Evolutionary conservation across 805 yeast genomes (phyloP).

Genomic region (Candida andamanensis): DNA sequence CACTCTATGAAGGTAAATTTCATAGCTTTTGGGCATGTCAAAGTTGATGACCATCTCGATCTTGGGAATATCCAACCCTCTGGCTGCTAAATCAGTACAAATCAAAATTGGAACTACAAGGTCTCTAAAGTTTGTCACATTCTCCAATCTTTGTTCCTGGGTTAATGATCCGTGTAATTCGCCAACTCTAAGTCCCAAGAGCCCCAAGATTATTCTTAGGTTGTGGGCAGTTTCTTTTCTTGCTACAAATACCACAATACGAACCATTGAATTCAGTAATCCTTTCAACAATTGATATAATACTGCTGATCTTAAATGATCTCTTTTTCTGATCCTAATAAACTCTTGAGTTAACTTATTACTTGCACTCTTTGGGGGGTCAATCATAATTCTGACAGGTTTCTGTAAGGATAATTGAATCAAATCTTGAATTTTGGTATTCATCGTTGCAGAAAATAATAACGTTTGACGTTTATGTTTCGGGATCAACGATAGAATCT

Average conservation of each 20-base stretch:
- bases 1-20: slow-evolving; percentile 91
- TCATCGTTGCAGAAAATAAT: slow-evolving; percentile 97
- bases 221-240: slow-evolving; percentile 89
- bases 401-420: slow-evolving; percentile 81
- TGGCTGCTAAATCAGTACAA: slow-evolving; percentile 97
- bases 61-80: slow-evolving; percentile 99
- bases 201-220: slow-evolving; percentile 69
- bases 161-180: slow-evolving; percentile 81
- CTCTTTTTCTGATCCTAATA: slow-evolving; percentile 90
- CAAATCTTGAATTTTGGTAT: slow-evolving; percentile 81
- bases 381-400: slow-evolving; percentile 93
- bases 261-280: slow-evolving; percentile 55
- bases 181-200: slow-evolving; percentile 69
- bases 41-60: slow-evolving; percentile 91
- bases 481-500: slow-evolving; percentile 82
- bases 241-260: slow-evolving; percentile 87
- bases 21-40: slow-evolving; percentile 93
- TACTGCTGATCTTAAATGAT: slow-evolving; percentile 75
- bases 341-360: slow-evolving; percentile 88
- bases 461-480: slow-evolving; percentile 83
- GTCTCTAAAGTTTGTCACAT: slow-evolving; percentile 77
- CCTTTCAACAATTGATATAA: slow-evolving; percentile 65
- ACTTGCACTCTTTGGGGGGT: slow-evolving; percentile 95
- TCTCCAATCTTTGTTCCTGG: slow-evolving; percentile 88
- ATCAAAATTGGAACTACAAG: slow-evolving; percentile 80